Evolutionary conservation across 225 moss, liverwort and hornwort species (phyloP).

Genomic region (Pleurozium schreberi): DNA sequence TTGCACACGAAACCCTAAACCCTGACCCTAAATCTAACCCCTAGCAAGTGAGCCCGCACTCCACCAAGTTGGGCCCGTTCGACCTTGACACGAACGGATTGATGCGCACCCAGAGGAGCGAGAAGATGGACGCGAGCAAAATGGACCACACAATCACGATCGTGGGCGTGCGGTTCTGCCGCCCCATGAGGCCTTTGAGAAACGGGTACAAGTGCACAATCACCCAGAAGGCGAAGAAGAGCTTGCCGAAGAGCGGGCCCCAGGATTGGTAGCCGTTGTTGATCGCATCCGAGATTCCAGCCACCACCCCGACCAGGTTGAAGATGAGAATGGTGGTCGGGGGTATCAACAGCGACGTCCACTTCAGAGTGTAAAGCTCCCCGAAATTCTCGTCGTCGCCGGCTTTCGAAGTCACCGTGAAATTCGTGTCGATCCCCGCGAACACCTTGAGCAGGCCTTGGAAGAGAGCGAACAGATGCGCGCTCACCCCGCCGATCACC

Average conservation of each 20-base stretch:
- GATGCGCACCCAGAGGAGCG: slow-evolving; percentile 82
- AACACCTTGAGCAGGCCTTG: slow-evolving; percentile 80
- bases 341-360: slow-evolving; percentile 76
- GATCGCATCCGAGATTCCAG: slow-evolving; percentile 76
- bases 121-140: slow-evolving; percentile 85
- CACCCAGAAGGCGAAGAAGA: slow-evolving; percentile 97
- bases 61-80: slow-evolving; percentile 46
- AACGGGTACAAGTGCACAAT: slow-evolving; percentile 93
- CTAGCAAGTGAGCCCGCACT: slow-evolving; percentile 76
- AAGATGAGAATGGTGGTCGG: slow-evolving; percentile 78
- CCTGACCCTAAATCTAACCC: neutral
- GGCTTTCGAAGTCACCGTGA: slow-evolving; percentile 76
- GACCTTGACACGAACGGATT: slow-evolving; percentile 65
- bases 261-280: slow-evolving; percentile 90
- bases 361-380: slow-evolving; percentile 75
- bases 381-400: slow-evolving; percentile 59
- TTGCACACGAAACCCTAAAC: neutral
- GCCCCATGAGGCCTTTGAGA: slow-evolving; percentile 84
- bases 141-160: slow-evolving; percentile 89
- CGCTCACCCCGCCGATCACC: slow-evolving; percentile 95
- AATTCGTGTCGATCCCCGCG: slow-evolving; percentile 91
- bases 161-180: slow-evolving; percentile 81
- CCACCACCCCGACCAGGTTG: slow-evolving; percentile 83
- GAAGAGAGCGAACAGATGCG: slow-evolving; percentile 79
- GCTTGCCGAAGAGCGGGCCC: slow-evolving; percentile 88